These are phyloP conservation scores for Arthroderma sp. DNA, from an alignment of 2,329 filamentous ascomycete species.

Conservation along the genomic window DNA sequence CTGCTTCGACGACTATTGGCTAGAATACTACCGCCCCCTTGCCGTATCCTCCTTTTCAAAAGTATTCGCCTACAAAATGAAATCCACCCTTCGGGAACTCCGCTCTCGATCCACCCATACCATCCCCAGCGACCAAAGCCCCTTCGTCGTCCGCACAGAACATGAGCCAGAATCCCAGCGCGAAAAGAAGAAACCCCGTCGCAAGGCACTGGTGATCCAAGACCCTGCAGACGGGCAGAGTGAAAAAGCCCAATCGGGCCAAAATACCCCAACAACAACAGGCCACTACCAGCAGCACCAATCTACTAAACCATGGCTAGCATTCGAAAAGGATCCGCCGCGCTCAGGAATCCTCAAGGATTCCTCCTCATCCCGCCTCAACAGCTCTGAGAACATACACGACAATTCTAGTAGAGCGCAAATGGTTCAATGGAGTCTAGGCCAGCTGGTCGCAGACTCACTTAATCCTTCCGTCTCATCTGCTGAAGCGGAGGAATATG, in stretches of 20 bases:
- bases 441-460: slow-evolving; percentile 71
- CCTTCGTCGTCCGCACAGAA: slow-evolving; percentile 62
- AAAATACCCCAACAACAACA: slow-evolving; percentile 17
- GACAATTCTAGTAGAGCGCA: slow-evolving; percentile 58
- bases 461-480: slow-evolving; percentile 69
- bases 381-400: neutral
- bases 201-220: slow-evolving; percentile 58
- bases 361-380: neutral
- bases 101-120: slow-evolving; percentile 56
- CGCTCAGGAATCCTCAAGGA: slow-evolving; percentile 44
- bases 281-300: slow-evolving; percentile 14
- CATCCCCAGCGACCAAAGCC: slow-evolving; percentile 69
- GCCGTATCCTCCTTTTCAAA: slow-evolving; percentile 82
- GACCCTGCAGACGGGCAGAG: slow-evolving; percentile 41
- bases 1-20: slow-evolving; percentile 86
- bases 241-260: slow-evolving; percentile 26
- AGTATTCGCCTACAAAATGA: slow-evolving; percentile 86
- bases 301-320: slow-evolving; percentile 20
- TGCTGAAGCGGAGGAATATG: slow-evolving; percentile 73
- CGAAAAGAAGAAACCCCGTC: slow-evolving; percentile 42
- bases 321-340: slow-evolving; percentile 19
- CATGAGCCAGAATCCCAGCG: slow-evolving; percentile 41
- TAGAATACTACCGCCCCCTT: slow-evolving; percentile 86
- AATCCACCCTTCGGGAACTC: slow-evolving; percentile 73
- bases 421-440: slow-evolving; percentile 54